phyloP scores from a whole-genome alignment of 306 rosid species.

The Canavalia ensiformis region DNA sequence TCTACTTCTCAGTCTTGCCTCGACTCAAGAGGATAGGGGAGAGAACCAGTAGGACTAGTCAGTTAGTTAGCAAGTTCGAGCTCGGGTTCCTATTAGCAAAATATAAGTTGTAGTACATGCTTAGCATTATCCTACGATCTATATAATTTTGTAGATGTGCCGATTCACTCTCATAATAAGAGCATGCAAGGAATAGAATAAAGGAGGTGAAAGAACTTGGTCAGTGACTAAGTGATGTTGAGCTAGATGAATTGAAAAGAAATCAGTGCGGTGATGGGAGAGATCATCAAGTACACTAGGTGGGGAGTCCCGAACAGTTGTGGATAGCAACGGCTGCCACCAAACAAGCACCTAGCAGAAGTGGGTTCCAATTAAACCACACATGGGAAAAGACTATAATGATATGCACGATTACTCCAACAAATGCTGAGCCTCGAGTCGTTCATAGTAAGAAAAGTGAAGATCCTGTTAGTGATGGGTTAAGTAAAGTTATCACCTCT shows the following conservation, averaged over 20 bases:
- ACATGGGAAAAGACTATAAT: slow-evolving; percentile 57
- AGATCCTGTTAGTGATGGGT: slow-evolving; percentile 62
- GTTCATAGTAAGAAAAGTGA: slow-evolving; percentile 67
- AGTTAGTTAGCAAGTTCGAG: too few species aligned
- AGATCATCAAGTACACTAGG: slow-evolving; percentile 85
- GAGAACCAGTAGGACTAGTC: too few species aligned
- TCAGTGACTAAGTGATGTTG: slow-evolving; percentile 75
- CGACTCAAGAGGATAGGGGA: too few species aligned
- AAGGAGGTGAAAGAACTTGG: slow-evolving; percentile 87
- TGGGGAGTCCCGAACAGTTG: slow-evolving; percentile 93
- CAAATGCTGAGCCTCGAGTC: slow-evolving; percentile 66
- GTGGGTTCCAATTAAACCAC: slow-evolving; percentile 68
- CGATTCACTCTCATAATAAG: too few species aligned
- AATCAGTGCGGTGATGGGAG: slow-evolving; percentile 92
- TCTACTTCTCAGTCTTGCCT: too few species aligned
- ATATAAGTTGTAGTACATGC: too few species aligned
- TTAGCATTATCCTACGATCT: too few species aligned
- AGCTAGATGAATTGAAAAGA: slow-evolving; percentile 89
- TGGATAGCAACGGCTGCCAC: slow-evolving; percentile 90
- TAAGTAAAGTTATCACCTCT: slow-evolving; percentile 67
- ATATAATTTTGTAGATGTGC: too few species aligned
- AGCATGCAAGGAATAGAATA: too few species aligned
- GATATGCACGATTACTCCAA: slow-evolving; percentile 55
- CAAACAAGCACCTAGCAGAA: slow-evolving; percentile 72
- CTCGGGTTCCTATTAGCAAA: too few species aligned